Percentiles rank a stretch among this genome's conserved stretches.
Evolutionary conservation across 2,329 filamentous ascomycete species (phyloP).

Genomic region (Xylariaceae sp.): DNA sequence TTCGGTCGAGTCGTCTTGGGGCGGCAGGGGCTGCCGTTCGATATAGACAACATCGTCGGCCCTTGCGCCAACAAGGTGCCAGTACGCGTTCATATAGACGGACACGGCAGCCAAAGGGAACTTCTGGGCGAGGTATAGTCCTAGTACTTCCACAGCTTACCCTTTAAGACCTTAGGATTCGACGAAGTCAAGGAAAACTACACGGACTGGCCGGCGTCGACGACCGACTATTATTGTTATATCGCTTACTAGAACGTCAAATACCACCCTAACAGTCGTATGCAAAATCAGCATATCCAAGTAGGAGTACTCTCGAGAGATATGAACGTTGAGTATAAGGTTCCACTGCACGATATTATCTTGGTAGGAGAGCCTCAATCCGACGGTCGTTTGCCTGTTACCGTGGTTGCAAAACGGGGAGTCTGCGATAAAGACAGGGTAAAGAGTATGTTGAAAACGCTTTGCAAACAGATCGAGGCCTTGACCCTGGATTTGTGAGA

Average conservation of each 20-base stretch:
- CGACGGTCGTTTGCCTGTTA: slow-evolving; percentile 4
- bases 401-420: slow-evolving; percentile 4
- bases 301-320: slow-evolving; percentile 6
- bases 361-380: slow-evolving; percentile 5
- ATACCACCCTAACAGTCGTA: slow-evolving; percentile 6
- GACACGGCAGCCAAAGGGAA: slow-evolving; percentile 1
- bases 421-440: slow-evolving; percentile 7
- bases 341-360: slow-evolving; percentile 8
- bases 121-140: slow-evolving; percentile 7
- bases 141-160: slow-evolving; percentile 12
- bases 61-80: slow-evolving; percentile 13
- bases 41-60: slow-evolving; percentile 5
- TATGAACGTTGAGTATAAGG: slow-evolving; percentile 2
- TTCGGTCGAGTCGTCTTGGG: not conserved
- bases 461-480: slow-evolving; percentile 7
- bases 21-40: slow-evolving; percentile 10
- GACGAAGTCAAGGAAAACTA: slow-evolving; percentile 13
- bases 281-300: slow-evolving; percentile 6
- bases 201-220: slow-evolving; percentile 6
- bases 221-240: slow-evolving; percentile 6
- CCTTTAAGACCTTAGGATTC: slow-evolving; percentile 12
- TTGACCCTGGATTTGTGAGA: slow-evolving; percentile 6
- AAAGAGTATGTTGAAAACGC: slow-evolving; percentile 6
- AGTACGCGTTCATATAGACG: slow-evolving; percentile 6
- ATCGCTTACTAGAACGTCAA: slow-evolving; percentile 12